Percentiles rank a stretch among this genome's conserved stretches.
Conservation (phyloP, 176 grass and related monocot species). For the Eleusine coracana region DNA sequence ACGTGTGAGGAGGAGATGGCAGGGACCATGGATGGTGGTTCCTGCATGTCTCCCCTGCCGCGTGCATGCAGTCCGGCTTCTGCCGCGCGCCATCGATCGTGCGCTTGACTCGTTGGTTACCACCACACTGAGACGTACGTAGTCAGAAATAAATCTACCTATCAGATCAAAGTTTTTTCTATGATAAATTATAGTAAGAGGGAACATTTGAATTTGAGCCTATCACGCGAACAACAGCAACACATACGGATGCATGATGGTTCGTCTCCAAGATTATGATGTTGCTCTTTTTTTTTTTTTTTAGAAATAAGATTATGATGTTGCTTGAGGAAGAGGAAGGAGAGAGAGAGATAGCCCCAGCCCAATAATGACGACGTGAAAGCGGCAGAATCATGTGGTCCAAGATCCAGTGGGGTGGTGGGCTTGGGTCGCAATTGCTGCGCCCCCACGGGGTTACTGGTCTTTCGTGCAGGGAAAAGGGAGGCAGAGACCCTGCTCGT, state of each 20-base stretch:
- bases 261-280: too few relatives aligned
- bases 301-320: too few relatives aligned
- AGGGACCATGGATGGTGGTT: constrained; percentile 28
- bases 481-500: constrained; percentile 40
- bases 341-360: not conserved
- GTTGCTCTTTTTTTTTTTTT: too few relatives aligned
- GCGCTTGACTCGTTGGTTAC: not conserved
- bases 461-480: constrained; percentile 48
- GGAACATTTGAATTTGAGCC: not conserved
- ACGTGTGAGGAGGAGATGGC: not conserved
- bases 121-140: too few relatives aligned
- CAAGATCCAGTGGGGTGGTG: not conserved
- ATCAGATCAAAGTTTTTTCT: too few relatives aligned
- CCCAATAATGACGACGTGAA: constrained; percentile 12
- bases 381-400: constrained; percentile 17
- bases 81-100: not conserved
- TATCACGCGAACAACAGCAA: too few relatives aligned
- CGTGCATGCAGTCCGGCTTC: constrained; percentile 6
- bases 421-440: not conserved
- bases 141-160: too few relatives aligned
- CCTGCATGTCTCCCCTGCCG: constrained; percentile 39
- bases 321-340: too few relatives aligned
- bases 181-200: too few relatives aligned
- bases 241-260: too few relatives aligned
- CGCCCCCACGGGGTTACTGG: constrained; percentile 35